A percentile compares a stretch with the other conserved stretches of the same genome.
Evolutionary conservation across 1,284 basidiomycete genomes (phyloP).

Genomic region (Athelia sp.): DNA sequence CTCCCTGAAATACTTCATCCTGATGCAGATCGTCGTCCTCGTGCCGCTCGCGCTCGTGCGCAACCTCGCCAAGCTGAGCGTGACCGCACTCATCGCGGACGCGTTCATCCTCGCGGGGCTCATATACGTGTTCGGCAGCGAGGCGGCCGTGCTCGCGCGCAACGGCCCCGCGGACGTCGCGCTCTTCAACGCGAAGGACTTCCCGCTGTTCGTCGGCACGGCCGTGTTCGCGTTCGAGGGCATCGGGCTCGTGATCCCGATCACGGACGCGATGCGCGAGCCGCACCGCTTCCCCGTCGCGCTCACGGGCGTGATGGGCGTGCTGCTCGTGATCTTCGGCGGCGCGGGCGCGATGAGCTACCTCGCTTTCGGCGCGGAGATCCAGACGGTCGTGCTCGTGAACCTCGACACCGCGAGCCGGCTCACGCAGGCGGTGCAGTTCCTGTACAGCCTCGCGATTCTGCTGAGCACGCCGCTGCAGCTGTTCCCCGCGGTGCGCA

Average conservation of each 20-base stretch:
- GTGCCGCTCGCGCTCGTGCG: constrained; percentile 83
- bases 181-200: constrained; percentile 86
- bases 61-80: constrained; percentile 89
- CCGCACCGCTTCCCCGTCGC: constrained; percentile 90
- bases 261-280: constrained; percentile 94
- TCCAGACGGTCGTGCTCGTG: constrained; percentile 93
- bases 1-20: constrained; percentile 77
- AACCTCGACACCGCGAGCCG: constrained; percentile 86
- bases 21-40: constrained; percentile 83
- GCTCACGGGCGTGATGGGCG: constrained; percentile 88
- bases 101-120: constrained; percentile 92
- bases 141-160: constrained; percentile 61
- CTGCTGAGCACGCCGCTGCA: constrained; percentile 92
- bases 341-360: constrained; percentile 89
- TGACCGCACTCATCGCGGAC: constrained; percentile 91
- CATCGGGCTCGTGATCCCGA: constrained; percentile 93
- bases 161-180: constrained; percentile 80
- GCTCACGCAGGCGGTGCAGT: constrained; percentile 86
- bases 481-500: constrained; percentile 95
- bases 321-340: constrained; percentile 79
- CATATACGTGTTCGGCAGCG: constrained; percentile 82
- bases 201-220: constrained; percentile 92
- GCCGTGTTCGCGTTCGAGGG: constrained; percentile 99
- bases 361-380: constrained; percentile 81
- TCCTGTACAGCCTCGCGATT: constrained; percentile 91